Evolutionary conservation across 305 asterid genomes (phyloP), one percentile per base, ranked within the genome.

Genomic region (Fraxinus greggii): DNA sequence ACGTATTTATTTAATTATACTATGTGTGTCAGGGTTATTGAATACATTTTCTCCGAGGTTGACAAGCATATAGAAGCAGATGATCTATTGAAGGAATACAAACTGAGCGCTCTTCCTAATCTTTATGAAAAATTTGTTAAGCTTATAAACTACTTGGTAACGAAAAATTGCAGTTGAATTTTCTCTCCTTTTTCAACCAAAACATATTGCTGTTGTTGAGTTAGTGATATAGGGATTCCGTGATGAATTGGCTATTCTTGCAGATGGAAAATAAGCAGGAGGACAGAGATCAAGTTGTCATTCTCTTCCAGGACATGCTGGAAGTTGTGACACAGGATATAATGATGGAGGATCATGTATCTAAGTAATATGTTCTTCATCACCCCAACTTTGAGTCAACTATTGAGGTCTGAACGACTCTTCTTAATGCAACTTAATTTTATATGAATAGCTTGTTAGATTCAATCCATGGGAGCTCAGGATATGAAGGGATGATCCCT

Each of bases 261-360:
- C 97, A 97, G 99, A 91, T 92, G 40, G 97, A 89, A 26, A 97
- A 97, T 84, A 91, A 93, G 88, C 97, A 83, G 81, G 98, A 93
- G 88, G 98, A 97, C 36, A 91, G 98, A 90, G 99, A 97, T 91
- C 98, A 90, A 84, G 97, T 97, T 86, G 98, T 97, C 82, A 92
- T 97, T 87, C 98, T 97, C 84, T 93, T 97, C 92, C 99, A 97
- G 90, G 99, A 97, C 85, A 93, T 97, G 99, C 91, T 97, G 76
- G 99, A 97, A 92, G 98, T 97, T 40, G 98, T 97, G 83, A 91
- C 96, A 42, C 92, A 93, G 84, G 99, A 97, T 86, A 94, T 96
- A 85, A 96, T 54, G 65, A 54, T 95, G 96, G 99, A 94, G 89
- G 98, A 94, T 87, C 95, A 90, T 32, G 84, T 92, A 87, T 91